Percentiles rank a stretch among this genome's conserved stretches.
These are phyloP conservation scores for Herpetospermum pedunculosum DNA, from an alignment of 306 rosid genomes.

Conservation along the genomic window DNA sequence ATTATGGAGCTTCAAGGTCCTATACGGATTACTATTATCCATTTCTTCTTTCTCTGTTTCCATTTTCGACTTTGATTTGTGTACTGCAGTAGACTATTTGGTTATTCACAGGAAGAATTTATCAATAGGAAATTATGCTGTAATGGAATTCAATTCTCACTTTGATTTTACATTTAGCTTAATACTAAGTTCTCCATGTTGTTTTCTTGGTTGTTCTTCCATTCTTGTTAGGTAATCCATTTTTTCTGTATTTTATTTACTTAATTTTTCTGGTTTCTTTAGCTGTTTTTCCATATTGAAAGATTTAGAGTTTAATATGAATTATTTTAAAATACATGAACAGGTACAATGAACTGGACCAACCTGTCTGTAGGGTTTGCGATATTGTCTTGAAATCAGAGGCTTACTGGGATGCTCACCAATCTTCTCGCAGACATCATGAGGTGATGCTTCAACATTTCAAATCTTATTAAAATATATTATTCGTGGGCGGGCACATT, in stretches of 20 bases:
- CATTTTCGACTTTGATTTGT: not conserved
- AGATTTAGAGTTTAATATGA: not conserved
- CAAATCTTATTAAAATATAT: not conserved
- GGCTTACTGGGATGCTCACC: constrained; percentile 68
- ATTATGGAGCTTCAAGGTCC: not conserved
- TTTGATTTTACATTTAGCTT: not conserved
- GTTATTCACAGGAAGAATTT: not conserved
- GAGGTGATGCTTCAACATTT: constrained; percentile 41
- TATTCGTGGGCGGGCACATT: not conserved
- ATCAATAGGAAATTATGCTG: not conserved
- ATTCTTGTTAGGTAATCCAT: not conserved
- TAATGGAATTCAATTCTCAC: not conserved
- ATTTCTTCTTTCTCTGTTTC: not conserved
- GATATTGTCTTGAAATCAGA: constrained; percentile 66
- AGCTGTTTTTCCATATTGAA: not conserved
- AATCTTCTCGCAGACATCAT: constrained; percentile 72
- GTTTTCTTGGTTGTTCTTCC: not conserved
- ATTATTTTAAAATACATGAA: not conserved
- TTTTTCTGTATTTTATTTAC: not conserved
- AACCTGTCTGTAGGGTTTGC: constrained; percentile 82
- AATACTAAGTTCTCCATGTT: not conserved
- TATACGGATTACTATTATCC: not conserved
- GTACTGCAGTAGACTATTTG: not conserved
- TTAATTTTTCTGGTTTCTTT: not conserved
- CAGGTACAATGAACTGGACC: constrained; percentile 77